Evolutionary conservation across 176 grass and related monocot species (phyloP).

Genomic region (Oryza australiensis): DNA sequence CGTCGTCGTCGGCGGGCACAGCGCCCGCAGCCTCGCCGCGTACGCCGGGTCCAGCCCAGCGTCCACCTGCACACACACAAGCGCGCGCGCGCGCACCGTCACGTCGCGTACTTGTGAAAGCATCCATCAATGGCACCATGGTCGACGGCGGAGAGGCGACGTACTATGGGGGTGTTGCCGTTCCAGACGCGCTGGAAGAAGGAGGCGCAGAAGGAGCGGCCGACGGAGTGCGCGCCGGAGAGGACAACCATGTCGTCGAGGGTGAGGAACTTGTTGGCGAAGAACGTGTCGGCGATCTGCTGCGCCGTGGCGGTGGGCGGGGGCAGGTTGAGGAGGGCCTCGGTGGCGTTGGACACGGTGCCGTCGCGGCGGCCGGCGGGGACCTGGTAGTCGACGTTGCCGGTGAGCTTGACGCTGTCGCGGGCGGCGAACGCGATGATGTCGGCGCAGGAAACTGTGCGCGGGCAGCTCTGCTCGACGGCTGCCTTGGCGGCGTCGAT

Average conservation of each 20-base stretch:
- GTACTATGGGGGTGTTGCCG: background rate
- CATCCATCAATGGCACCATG: background rate
- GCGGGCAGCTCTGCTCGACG: slow-evolving; percentile 45
- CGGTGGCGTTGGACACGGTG: background rate
- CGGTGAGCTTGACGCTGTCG: slow-evolving; percentile 63
- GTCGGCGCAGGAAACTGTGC: slow-evolving; percentile 65
- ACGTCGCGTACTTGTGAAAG: background rate
- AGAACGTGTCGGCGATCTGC: slow-evolving; percentile 21
- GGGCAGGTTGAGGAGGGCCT: slow-evolving; percentile 20
- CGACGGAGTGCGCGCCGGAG: slow-evolving; percentile 54
- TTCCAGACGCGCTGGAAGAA: slow-evolving; percentile 36
- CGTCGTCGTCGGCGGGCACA: slow-evolving; percentile 43
- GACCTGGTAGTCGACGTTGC: slow-evolving; percentile 59
- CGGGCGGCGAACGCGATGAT: slow-evolving; percentile 68
- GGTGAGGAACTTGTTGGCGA: slow-evolving; percentile 32
- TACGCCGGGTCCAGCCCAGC: slow-evolving; percentile 48
- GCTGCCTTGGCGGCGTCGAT: slow-evolving; percentile 55
- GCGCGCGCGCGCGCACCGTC: too few species aligned
- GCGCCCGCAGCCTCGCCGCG: slow-evolving; percentile 35
- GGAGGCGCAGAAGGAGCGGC: slow-evolving; percentile 50
- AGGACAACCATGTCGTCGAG: slow-evolving; percentile 55
- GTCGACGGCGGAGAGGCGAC: background rate
- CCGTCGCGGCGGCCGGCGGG: slow-evolving; percentile 59
- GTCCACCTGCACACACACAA: slow-evolving; percentile 18
- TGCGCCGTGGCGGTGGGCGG: slow-evolving; percentile 1